Conservation (phyloP, 2,329 filamentous ascomycete genomes). For the Teratosphaeria destructans region DNA sequence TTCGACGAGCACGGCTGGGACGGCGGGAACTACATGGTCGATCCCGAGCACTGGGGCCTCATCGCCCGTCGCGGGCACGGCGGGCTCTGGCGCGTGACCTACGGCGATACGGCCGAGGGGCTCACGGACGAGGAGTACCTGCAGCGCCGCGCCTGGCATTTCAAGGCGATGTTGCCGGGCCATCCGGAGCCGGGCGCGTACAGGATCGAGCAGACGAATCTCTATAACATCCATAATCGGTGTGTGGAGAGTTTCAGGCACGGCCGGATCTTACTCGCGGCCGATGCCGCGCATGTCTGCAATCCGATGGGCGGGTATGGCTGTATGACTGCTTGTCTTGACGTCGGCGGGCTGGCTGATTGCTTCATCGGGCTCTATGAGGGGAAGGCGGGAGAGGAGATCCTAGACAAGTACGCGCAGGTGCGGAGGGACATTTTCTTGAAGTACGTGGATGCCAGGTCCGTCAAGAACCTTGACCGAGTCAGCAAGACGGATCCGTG, state of each 20-base stretch:
- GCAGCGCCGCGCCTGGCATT: conserved; percentile 10
- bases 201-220: conserved; percentile 26
- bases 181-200: conserved; percentile 20
- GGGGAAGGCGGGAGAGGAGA: conserved; percentile 12
- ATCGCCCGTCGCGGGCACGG: conserved; percentile 15
- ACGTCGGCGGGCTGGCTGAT: conserved; percentile 16
- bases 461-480: conserved; percentile 15
- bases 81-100: conserved; percentile 33
- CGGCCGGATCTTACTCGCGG: conserved; percentile 27
- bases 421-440: conserved; percentile 27
- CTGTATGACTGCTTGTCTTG: conserved; percentile 16
- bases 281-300: conserved; percentile 29
- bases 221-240: conserved; percentile 33
- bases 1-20: conserved; percentile 29
- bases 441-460: conserved; percentile 23
- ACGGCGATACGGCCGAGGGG: conserved; percentile 26
- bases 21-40: conserved; percentile 33
- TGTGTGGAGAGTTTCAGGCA: conserved; percentile 24
- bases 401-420: conserved; percentile 27
- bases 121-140: conserved; percentile 18
- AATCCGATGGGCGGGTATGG: conserved; percentile 14
- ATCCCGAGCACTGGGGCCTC: conserved; percentile 25
- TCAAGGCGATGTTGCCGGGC: conserved; percentile 17
- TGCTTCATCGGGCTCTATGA: conserved; percentile 15
- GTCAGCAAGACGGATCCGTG: conserved; percentile 13